Evolutionary conservation across 1,284 basidiomycete genomes (phyloP).

Genomic region (Moesziomyces sp.): DNA sequence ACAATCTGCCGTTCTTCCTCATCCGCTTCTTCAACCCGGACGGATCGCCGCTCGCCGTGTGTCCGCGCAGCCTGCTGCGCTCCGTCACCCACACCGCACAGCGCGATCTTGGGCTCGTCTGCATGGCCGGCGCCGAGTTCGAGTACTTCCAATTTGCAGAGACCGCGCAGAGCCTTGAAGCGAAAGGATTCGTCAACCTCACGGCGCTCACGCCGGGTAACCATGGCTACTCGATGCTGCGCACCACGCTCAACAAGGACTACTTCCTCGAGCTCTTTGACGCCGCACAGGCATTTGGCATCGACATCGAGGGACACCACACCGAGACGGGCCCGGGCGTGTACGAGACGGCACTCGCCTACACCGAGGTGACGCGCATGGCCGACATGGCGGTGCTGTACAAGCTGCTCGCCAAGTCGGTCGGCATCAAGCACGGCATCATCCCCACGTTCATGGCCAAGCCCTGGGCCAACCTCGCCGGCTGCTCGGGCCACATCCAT

Average conservation of each 20-base stretch:
- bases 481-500: constrained; percentile 80
- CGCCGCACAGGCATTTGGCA: constrained; percentile 77
- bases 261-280: constrained; percentile 93
- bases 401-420: constrained; percentile 90
- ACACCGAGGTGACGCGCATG: constrained; percentile 84
- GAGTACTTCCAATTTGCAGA: constrained; percentile 97
- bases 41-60: constrained; percentile 75
- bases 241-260: constrained; percentile 76
- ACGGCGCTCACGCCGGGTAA: constrained; percentile 86
- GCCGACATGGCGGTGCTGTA: constrained; percentile 94
- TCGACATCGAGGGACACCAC: constrained; percentile 91
- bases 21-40: constrained; percentile 83
- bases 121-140: constrained; percentile 85
- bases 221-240: constrained; percentile 67
- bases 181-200: constrained; percentile 82
- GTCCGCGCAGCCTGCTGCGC: constrained; percentile 84
- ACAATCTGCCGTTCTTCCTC: constrained; percentile 90
- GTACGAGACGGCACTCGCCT: constrained; percentile 91
- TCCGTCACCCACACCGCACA: constrained; percentile 71
- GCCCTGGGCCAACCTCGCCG: constrained; percentile 75
- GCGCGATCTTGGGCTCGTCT: constrained; percentile 38
- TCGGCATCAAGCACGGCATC: constrained; percentile 87
- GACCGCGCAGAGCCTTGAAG: constrained; percentile 77
- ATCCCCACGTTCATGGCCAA: constrained; percentile 98
- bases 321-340: constrained; percentile 90